Conservation (phyloP, 805 yeast species). For the Nakazawaea wickerhamii region DNA sequence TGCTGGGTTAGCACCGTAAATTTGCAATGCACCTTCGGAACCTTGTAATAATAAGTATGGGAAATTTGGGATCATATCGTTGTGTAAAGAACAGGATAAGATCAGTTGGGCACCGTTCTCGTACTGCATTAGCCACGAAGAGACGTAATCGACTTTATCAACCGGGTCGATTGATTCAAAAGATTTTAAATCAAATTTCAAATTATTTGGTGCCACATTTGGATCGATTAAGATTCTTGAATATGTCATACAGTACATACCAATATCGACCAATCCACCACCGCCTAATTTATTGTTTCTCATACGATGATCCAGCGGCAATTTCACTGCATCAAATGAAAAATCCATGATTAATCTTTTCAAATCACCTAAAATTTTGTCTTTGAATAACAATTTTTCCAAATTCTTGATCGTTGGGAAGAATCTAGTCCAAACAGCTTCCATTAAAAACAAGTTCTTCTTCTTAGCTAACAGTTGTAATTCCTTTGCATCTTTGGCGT, state of each 20-base stretch:
- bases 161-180: conserved; percentile 27
- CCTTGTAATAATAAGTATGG: conserved; percentile 18
- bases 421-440: conserved; percentile 54
- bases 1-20: conserved; percentile 18
- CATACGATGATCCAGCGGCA: conserved; percentile 32
- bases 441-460: conserved; percentile 46
- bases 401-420: conserved; percentile 40
- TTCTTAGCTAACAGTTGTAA: conserved; percentile 37
- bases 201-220: conserved; percentile 26
- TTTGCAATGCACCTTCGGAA: conserved; percentile 16
- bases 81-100: conserved; percentile 23
- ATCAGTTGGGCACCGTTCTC: conserved; percentile 36
- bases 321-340: conserved; percentile 28
- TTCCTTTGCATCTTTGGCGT: conserved; percentile 36
- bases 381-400: conserved; percentile 31
- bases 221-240: conserved; percentile 34
- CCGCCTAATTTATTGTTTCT: conserved; percentile 45
- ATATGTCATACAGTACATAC: conserved; percentile 47
- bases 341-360: conserved; percentile 39
- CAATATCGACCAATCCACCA: conserved; percentile 52
- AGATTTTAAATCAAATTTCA: conserved; percentile 23
- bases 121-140: conserved; percentile 33
- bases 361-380: conserved; percentile 41
- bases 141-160: conserved; percentile 37
- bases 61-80: neutral